Evolutionary conservation across 2,329 filamentous ascomycete species (phyloP), one percentile per base, ranked within the genome.

Genomic region (Pestalotiopsis sp.): DNA sequence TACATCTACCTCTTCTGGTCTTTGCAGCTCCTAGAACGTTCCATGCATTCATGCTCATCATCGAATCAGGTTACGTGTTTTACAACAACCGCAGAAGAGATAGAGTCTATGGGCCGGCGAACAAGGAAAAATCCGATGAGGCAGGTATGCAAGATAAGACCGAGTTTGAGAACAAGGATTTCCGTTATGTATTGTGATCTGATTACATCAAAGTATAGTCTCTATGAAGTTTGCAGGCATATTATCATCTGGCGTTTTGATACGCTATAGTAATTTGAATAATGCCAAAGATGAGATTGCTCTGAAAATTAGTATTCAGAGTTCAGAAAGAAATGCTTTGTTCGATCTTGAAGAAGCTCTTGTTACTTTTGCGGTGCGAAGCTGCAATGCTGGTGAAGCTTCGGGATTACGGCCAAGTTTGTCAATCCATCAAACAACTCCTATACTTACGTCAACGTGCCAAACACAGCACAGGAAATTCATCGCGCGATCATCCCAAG

Each of bases 121-220:
- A 83, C 39, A 80, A 84, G 57, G 84, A 86, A 71, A 81, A 83
- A 55, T 85, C 84, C 0, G 81, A 88, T 40, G 85, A 88, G 72
- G 79, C 77, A 66, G 85, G 85, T 1, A 87, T 88, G 85, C 78
- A 82, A 69, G 86, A 88, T 73, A 77, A 82, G 76, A 88, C 86
- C 0, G 85, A 88, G 74, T 73, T 88, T 24, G 85, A 88, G 60
- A 88, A 88, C 67, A 83, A 81, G 71, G 84, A 81, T 0, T 87
- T 88, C 71, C 79, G 85, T 73, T 87, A 87, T 72, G 82, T 82
- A 4, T 72, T 87, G 26, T 85, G 74, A 67, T 48, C 6, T 35
- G 30, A 35, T 35, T 9, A 35, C 30, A 35, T 35, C 30, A 35
- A 26, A 26, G 4, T 26, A 26, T 35, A 35, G 30, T 35, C 6